Evolutionary conservation across 306 rosid genomes (phyloP).

Genomic region (Rubus parviflorus): DNA sequence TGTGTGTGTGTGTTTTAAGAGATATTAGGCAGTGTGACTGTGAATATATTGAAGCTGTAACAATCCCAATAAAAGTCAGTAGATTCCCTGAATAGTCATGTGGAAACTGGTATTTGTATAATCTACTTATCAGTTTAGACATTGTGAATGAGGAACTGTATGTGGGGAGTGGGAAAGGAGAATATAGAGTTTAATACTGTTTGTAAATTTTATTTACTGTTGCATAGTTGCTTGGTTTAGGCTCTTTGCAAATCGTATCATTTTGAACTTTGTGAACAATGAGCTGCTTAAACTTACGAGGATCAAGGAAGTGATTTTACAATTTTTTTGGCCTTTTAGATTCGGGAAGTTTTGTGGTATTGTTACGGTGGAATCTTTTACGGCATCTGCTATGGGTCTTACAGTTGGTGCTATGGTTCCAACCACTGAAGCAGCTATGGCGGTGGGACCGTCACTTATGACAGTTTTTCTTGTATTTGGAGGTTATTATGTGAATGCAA

Average conservation of each 20-base stretch:
- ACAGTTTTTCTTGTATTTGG: constrained; percentile 92
- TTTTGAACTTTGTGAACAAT: neutral
- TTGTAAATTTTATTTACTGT: neutral
- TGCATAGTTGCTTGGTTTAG: neutral
- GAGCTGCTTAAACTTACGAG: constrained; percentile 7
- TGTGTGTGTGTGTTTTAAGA: neutral
- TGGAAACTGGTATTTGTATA: neutral
- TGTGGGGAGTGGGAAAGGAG: neutral
- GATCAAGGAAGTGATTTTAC: constrained; percentile 30
- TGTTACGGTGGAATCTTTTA: constrained; percentile 79
- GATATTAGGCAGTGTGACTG: neutral
- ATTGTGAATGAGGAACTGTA: neutral
- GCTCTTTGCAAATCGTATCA: neutral
- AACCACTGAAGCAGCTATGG: constrained; percentile 92
- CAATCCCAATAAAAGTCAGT: neutral
- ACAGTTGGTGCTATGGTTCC: constrained; percentile 98
- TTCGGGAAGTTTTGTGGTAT: constrained; percentile 92
- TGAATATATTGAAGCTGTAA: neutral
- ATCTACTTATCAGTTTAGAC: neutral
- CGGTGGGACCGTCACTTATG: constrained; percentile 94
- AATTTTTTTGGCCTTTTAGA: constrained; percentile 40
- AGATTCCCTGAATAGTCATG: neutral
- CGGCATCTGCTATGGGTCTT: constrained; percentile 98
- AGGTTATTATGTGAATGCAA: constrained; percentile 84
- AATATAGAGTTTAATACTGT: neutral